Conservation (phyloP, 73 alveolate genomes). For the Stentor coeruleus region DNA sequence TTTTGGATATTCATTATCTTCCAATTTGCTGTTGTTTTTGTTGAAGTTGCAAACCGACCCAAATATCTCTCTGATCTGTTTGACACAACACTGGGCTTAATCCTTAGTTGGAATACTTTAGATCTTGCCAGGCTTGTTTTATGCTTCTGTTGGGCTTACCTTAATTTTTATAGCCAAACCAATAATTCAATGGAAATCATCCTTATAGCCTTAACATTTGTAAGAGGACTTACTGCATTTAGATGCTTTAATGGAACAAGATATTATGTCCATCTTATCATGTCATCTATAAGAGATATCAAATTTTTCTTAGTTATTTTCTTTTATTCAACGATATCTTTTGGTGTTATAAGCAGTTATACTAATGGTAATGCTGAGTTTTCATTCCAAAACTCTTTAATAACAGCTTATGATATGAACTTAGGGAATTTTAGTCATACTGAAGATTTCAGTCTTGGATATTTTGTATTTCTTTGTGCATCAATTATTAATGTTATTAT, state of each 20-base stretch:
- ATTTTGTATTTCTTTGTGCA: background rate
- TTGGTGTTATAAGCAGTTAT: background rate
- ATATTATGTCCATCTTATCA: too few relatives aligned
- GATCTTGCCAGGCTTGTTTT: background rate
- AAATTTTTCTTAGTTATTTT: background rate
- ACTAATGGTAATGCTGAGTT: too few relatives aligned
- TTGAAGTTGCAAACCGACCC: too few relatives aligned
- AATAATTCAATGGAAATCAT: background rate
- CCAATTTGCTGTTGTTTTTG: too few relatives aligned
- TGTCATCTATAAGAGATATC: too few relatives aligned
- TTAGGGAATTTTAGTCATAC: background rate
- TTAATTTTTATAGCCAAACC: background rate
- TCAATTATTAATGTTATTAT: background rate
- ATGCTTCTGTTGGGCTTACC: background rate
- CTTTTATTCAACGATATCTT: background rate
- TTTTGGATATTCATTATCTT: too few relatives aligned
- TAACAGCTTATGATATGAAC: background rate
- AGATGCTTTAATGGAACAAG: too few relatives aligned
- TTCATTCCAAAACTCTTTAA: too few relatives aligned
- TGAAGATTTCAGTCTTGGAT: background rate
- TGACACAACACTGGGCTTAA: too few relatives aligned
- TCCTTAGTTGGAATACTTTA: background rate
- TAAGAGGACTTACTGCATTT: slow-evolving; percentile 1
- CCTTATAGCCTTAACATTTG: background rate
- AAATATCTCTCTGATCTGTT: too few relatives aligned